Percentiles rank a stretch among this genome's conserved stretches.
Conservation (phyloP, 306 rosid species). For the Fagus sylvatica region DNA sequence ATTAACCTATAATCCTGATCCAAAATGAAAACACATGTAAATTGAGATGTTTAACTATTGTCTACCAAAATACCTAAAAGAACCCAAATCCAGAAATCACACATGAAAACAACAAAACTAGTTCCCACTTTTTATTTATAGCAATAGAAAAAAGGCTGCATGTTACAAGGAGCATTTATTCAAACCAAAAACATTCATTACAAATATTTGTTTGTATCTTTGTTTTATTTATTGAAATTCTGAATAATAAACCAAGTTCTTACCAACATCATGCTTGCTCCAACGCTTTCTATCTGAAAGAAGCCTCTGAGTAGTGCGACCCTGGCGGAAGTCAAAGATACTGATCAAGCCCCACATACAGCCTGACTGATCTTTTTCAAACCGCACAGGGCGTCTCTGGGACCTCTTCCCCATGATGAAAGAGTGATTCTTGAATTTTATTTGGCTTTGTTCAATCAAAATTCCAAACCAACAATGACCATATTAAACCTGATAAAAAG, state of each 20-base stretch:
- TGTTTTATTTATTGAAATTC: conserved; percentile 21
- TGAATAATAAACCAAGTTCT: conserved; percentile 32
- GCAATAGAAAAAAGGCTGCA: background rate
- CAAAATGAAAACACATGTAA: conserved; percentile 11
- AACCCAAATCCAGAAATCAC: background rate
- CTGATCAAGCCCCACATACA: conserved; percentile 99
- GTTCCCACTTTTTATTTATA: background rate
- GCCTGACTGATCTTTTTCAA: conserved; percentile 86
- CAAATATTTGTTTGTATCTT: conserved; percentile 1
- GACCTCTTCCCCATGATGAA: conserved; percentile 75
- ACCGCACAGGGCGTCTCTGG: conserved; percentile 62
- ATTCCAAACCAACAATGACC: conserved; percentile 21
- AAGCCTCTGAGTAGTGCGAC: conserved; percentile 68
- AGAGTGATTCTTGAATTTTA: conserved; percentile 23
- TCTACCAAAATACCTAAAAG: conserved; percentile 6
- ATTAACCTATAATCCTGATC: conserved; percentile 6
- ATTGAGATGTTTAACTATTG: conserved; percentile 21
- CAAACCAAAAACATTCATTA: background rate
- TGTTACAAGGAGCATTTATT: background rate
- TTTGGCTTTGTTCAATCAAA: conserved; percentile 22
- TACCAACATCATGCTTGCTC: conserved; percentile 64
- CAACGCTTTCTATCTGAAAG: conserved; percentile 72
- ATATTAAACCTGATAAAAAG: conserved; percentile 39
- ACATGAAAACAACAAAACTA: background rate
- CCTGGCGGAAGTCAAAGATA: conserved; percentile 90